These are phyloP conservation scores for Barnettozyma siamensis DNA, from an alignment of 805 yeast genomes.

Conservation along the genomic window DNA sequence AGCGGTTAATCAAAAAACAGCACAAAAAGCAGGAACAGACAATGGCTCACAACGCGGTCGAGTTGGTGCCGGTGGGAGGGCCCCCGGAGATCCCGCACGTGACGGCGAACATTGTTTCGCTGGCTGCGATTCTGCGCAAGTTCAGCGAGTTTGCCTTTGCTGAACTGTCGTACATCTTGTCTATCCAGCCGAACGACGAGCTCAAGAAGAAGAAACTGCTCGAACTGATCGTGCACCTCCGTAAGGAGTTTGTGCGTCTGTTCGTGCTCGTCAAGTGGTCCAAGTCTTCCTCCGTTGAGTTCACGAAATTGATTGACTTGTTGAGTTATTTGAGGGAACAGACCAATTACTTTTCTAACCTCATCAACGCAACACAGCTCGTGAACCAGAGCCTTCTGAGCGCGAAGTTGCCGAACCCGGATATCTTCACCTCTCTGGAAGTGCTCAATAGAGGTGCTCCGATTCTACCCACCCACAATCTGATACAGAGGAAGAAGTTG, in stretches of 20 bases:
- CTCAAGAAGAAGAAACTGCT: constrained; percentile 64
- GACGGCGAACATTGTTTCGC: constrained; percentile 61
- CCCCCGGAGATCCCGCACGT: constrained; percentile 61
- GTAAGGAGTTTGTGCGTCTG: constrained; percentile 80
- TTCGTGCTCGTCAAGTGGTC: constrained; percentile 88
- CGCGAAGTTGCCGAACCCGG: constrained; percentile 92
- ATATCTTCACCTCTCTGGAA: constrained; percentile 79
- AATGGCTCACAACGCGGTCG: background rate
- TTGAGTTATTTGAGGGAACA: constrained; percentile 84
- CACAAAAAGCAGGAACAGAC: background rate
- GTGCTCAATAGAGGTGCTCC: constrained; percentile 78
- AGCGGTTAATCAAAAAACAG: too few relatives aligned
- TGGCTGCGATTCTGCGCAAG: constrained; percentile 52
- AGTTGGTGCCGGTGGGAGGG: background rate
- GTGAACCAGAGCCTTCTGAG: constrained; percentile 68
- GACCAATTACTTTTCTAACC: constrained; percentile 59
- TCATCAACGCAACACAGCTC: constrained; percentile 59
- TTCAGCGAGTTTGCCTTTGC: constrained; percentile 57
- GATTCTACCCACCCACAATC: constrained; percentile 55
- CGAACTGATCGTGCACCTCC: constrained; percentile 58
- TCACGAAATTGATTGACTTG: constrained; percentile 74
- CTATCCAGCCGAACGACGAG: constrained; percentile 55
- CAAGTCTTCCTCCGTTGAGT: constrained; percentile 60
- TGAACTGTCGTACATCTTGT: constrained; percentile 55
- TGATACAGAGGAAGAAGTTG: constrained; percentile 43